Evolutionary conservation across 805 yeast species (phyloP).

Genomic region (Spathaspora sp.): DNA sequence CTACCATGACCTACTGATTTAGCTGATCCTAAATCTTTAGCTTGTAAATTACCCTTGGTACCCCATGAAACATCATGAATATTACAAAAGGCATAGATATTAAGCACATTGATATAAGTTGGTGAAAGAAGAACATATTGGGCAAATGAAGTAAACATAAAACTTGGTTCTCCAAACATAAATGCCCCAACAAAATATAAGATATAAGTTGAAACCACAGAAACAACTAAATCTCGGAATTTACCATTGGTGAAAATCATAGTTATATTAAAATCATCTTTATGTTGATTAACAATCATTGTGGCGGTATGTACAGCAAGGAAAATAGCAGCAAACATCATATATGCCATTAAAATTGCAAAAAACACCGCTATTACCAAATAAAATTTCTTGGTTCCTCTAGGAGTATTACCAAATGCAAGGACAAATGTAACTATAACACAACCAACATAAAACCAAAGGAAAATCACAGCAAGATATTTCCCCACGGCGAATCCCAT

Average conservation of each 20-base stretch:
- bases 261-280: conserved; percentile 36
- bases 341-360: conserved; percentile 84
- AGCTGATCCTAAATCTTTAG: conserved; percentile 79
- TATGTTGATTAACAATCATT: conserved; percentile 44
- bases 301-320: conserved; percentile 73
- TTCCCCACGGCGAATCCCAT: conserved; percentile 70
- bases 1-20: conserved; percentile 45
- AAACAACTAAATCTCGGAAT: conserved; percentile 84
- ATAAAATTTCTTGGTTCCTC: conserved; percentile 81
- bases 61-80: conserved; percentile 98
- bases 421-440: conserved; percentile 82
- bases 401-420: conserved; percentile 91
- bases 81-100: conserved; percentile 94
- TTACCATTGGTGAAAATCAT: conserved; percentile 62
- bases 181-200: conserved; percentile 77
- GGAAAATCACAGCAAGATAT: conserved; percentile 69
- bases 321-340: conserved; percentile 82
- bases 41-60: conserved; percentile 75
- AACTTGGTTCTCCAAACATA: conserved; percentile 86
- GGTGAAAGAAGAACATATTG: conserved; percentile 87
- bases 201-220: conserved; percentile 78
- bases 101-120: conserved; percentile 83
- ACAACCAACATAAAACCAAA: conserved; percentile 83
- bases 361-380: conserved; percentile 71
- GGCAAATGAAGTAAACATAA: conserved; percentile 80